These are phyloP conservation scores for Lagerstroemia speciosa DNA, from an alignment of 345 rosid genomes.

Conservation along the genomic window DNA sequence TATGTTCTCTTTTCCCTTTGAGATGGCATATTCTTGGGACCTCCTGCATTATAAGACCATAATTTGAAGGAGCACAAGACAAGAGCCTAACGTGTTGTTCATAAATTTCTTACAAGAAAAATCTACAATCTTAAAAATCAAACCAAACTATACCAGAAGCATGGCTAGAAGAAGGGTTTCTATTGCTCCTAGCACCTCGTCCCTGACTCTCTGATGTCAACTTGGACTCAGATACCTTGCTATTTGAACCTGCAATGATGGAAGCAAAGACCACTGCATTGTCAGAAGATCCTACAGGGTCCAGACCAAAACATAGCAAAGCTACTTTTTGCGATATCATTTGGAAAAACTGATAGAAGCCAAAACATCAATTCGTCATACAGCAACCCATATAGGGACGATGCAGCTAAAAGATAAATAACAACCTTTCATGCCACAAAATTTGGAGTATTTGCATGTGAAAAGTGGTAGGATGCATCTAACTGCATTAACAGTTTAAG, in stretches of 20 bases:
- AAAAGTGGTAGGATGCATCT: not conserved
- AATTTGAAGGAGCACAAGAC: not conserved
- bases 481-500: not conserved
- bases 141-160: slow-evolving; percentile 23
- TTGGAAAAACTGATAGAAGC: not conserved
- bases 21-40: slow-evolving; percentile 36
- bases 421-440: not conserved
- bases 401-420: not conserved
- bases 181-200: slow-evolving; percentile 35
- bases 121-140: not conserved
- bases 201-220: slow-evolving; percentile 21
- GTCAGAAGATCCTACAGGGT: not conserved
- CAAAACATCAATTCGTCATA: not conserved
- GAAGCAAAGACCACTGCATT: not conserved
- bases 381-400: not conserved
- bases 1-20: slow-evolving; percentile 51
- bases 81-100: too few species aligned
- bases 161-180: slow-evolving; percentile 32
- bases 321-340: not conserved
- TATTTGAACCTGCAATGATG: slow-evolving; percentile 18
- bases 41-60: slow-evolving; percentile 18
- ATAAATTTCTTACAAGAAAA: too few species aligned
- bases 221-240: slow-evolving; percentile 15
- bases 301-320: not conserved
- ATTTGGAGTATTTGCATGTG: not conserved